Base-by-base conservation (phyloP, 2,329 filamentous ascomycete species). In the Fusarium staphyleae region DNA sequence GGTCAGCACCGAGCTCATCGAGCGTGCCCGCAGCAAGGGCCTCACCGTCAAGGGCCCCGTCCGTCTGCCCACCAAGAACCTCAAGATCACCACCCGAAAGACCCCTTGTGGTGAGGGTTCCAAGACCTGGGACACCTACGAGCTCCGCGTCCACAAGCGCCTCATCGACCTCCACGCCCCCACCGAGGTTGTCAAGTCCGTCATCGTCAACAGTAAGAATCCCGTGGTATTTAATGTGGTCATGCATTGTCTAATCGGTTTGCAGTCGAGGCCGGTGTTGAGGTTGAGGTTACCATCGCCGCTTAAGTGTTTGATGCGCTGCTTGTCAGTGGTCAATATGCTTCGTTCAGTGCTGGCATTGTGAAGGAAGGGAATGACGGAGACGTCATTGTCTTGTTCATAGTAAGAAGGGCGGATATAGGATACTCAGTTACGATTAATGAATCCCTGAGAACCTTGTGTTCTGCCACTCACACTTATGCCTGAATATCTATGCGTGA, bases 71-170 rank as follows among this genome's bases (percentile, higher is more conserved):
- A 97, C 93, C 84, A 96, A 97, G 89, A 91, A 87, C 78, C 87
- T 98, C 74, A 91, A 95, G 86, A 87, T 96, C 85, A 91, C 90
- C 77, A 96, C 95, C 85, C 90, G 95, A 76, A 99, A 99, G 90
- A 98, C 95, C 67, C 95, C 95, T 78, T 95, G 90, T 82, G 95
- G 95, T 90, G 95, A 99, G 87, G 95, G 95, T 83, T 96, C 90
- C 81, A 99, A 99, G 91, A 99, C 95, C 76, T 99, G 95, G 95
- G 95, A 98, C 79, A 88, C 85, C 79, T 99, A 85, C 81, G 93
- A 99, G 89, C 96, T 99, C 92, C 89, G 93, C 83, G 96, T 97
- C 78, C 92, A 97, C 87, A 97, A 97, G 89, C 90, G 93, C 71
- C 85, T 97, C 75, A 97, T 97, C 76, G 93, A 96, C 80, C 84